phyloP scores from a whole-genome alignment of 2,329 filamentous ascomycete genomes.

The Didymella pomorum region DNA sequence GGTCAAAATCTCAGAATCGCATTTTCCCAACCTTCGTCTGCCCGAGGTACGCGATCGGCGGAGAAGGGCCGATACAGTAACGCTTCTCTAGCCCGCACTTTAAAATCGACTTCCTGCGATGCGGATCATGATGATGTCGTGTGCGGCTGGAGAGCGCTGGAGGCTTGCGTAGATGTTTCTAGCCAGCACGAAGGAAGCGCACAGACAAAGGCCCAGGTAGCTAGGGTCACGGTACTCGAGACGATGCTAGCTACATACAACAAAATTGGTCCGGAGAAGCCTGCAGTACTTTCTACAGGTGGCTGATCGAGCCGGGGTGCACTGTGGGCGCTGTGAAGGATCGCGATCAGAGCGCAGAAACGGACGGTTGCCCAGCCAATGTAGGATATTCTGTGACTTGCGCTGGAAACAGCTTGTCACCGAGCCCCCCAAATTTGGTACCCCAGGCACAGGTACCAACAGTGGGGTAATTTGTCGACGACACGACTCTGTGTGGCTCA shows the following conservation, averaged over 20 bases:
- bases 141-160: slow-evolving; percentile 6
- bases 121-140: slow-evolving; percentile 17
- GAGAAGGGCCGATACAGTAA: slow-evolving; percentile 15
- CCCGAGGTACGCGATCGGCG: slow-evolving; percentile 9
- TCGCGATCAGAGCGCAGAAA: slow-evolving; percentile 10
- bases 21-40: slow-evolving; percentile 2
- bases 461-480: slow-evolving; percentile 12
- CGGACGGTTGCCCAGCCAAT: slow-evolving; percentile 13
- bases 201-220: slow-evolving; percentile 8
- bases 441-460: slow-evolving; percentile 8
- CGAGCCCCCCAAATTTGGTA: neutral
- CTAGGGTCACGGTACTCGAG: neutral
- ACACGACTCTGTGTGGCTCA: slow-evolving; percentile 14
- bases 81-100: slow-evolving; percentile 12
- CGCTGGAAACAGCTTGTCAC: neutral
- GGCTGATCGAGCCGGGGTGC: slow-evolving; percentile 12
- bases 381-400: neutral
- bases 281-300: slow-evolving; percentile 3
- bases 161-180: slow-evolving; percentile 8
- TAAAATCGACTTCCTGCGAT: slow-evolving; percentile 9
- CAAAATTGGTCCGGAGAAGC: slow-evolving; percentile 8
- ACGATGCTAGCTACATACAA: slow-evolving; percentile 5
- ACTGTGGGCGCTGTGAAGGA: slow-evolving; percentile 10
- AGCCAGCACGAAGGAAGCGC: neutral
- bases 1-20: neutral